Evolutionary conservation across 202 grass and related monocot species (phyloP).

Genomic region (Alloteropsis angusta): DNA sequence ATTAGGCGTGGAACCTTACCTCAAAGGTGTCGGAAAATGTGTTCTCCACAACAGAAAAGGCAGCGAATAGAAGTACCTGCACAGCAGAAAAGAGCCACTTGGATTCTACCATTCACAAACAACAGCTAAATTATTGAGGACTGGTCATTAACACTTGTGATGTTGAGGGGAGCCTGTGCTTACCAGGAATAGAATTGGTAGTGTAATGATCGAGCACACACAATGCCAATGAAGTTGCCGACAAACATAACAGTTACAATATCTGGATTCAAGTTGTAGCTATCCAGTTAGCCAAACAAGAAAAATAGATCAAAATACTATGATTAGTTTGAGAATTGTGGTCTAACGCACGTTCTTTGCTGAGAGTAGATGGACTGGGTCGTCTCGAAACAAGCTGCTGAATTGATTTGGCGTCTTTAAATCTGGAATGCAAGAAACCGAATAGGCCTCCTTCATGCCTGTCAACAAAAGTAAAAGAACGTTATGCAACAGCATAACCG

Average conservation of each 20-base stretch:
- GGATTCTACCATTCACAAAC: background rate
- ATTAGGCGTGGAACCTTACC: conserved; percentile 21
- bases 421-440: conserved; percentile 43
- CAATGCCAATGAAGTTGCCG: conserved; percentile 86
- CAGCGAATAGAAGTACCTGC: conserved; percentile 90
- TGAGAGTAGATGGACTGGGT: conserved; percentile 44
- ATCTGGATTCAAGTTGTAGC: conserved; percentile 48
- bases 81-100: background rate
- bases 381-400: conserved; percentile 34
- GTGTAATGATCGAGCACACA: conserved; percentile 75
- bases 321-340: background rate
- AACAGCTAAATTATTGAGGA: background rate
- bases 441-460: conserved; percentile 73
- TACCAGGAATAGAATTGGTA: conserved; percentile 98
- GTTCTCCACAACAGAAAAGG: conserved; percentile 93
- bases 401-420: conserved; percentile 42
- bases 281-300: conserved; percentile 30
- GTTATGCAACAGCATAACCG: conserved; percentile 1
- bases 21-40: conserved; percentile 47
- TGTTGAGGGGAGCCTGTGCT: background rate
- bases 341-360: conserved; percentile 52
- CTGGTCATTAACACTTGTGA: background rate
- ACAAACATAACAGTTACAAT: conserved; percentile 76
- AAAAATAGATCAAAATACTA: background rate
- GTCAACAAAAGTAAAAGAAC: conserved; percentile 17